These are phyloP conservation scores for Biscogniauxia mediterranea DNA, from an alignment of 2,329 filamentous ascomycete genomes.

Conservation along the genomic window DNA sequence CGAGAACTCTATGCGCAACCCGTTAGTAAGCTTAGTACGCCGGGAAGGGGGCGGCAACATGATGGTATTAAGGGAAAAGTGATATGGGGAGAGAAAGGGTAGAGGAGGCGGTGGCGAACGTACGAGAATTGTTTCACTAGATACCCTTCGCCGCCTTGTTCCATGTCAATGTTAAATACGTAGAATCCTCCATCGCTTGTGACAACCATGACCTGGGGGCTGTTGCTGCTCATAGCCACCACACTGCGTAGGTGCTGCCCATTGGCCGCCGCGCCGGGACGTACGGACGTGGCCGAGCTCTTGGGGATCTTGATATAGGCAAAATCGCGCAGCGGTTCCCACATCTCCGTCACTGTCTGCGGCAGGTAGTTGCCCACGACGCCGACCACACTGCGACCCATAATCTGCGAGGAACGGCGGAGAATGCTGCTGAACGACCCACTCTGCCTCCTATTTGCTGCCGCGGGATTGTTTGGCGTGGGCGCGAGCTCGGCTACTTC, in stretches of 20 bases:
- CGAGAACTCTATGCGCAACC: constrained; percentile 43
- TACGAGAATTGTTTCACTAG: constrained; percentile 91
- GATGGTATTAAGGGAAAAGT: no score
- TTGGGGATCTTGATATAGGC: constrained; percentile 93
- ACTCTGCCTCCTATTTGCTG: constrained; percentile 50
- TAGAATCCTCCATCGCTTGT: constrained; percentile 95
- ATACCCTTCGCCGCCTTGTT: constrained; percentile 88
- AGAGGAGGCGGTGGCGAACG: constrained; percentile 38
- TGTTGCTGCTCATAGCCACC: constrained; percentile 95
- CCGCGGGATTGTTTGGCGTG: constrained; percentile 26
- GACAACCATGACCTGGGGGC: constrained; percentile 95
- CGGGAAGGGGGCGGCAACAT: background rate
- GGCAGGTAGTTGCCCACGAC: constrained; percentile 91
- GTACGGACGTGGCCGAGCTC: constrained; percentile 33
- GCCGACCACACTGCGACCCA: constrained; percentile 83
- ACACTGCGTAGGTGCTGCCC: constrained; percentile 71
- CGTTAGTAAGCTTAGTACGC: constrained; percentile 4
- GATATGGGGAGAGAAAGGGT: background rate
- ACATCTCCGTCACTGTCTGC: constrained; percentile 93
- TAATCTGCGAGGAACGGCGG: constrained; percentile 90
- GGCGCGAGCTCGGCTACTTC: constrained; percentile 43
- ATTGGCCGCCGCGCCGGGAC: constrained; percentile 23
- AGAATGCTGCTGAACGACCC: constrained; percentile 88
- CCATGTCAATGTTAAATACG: constrained; percentile 92
- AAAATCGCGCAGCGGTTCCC: constrained; percentile 93